Conservation (phyloP, 352 stramenopile genomes). For the Globisporangium camurandrum region DNA sequence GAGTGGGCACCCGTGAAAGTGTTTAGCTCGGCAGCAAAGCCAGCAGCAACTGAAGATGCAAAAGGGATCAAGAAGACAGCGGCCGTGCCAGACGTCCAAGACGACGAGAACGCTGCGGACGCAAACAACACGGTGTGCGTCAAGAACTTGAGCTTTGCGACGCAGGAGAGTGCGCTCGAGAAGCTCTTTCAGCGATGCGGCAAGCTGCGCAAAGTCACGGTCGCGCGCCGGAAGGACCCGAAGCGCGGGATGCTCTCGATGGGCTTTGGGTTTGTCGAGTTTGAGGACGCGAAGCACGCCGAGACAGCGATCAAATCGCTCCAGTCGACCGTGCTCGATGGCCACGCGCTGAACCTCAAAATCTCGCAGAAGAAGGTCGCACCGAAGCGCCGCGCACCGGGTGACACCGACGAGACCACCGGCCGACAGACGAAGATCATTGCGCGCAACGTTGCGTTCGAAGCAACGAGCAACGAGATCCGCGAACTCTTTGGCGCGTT, state of each 20-base stretch:
- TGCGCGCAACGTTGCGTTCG: slow-evolving; percentile 98
- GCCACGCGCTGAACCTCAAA: slow-evolving; percentile 92
- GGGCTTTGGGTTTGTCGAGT: slow-evolving; percentile 99
- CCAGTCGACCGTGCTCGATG: slow-evolving; percentile 89
- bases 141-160: slow-evolving; percentile 99
- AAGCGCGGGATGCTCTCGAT: slow-evolving; percentile 89
- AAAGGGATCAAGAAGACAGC: slow-evolving; percentile 54
- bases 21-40: slow-evolving; percentile 26
- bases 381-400: slow-evolving; percentile 31
- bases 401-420: slow-evolving; percentile 20
- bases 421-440: slow-evolving; percentile 93
- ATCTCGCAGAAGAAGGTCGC: slow-evolving; percentile 87
- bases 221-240: slow-evolving; percentile 78
- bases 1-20: slow-evolving; percentile 95
- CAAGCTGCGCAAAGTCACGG: slow-evolving; percentile 79
- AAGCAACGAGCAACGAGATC: slow-evolving; percentile 95
- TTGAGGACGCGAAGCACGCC: slow-evolving; percentile 79
- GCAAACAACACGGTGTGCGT: slow-evolving; percentile 91
- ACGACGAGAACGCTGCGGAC: slow-evolving; percentile 62
- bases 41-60: slow-evolving; percentile 11
- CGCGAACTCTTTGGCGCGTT: slow-evolving; percentile 96
- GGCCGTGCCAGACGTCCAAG: slow-evolving; percentile 50
- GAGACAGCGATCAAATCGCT: slow-evolving; percentile 75
- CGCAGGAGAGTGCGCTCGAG: slow-evolving; percentile 84
- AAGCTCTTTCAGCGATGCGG: slow-evolving; percentile 63